A percentile compares a stretch with the other conserved stretches of the same genome.
These are phyloP conservation scores for Tolypocladium ovalisporum DNA, from an alignment of 2,329 filamentous ascomycete genomes.

Conservation along the genomic window DNA sequence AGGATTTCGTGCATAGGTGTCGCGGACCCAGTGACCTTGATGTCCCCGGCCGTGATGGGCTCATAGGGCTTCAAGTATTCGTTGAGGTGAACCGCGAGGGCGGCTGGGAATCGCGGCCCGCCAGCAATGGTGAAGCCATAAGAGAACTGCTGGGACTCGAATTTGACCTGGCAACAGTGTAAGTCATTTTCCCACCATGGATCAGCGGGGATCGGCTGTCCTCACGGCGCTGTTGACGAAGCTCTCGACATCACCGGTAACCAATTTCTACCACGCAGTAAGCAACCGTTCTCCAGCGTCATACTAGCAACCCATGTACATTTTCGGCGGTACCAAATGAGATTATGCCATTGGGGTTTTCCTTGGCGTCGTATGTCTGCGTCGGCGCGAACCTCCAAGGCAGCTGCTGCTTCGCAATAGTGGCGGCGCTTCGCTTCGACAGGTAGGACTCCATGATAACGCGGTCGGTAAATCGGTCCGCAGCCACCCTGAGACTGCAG, in stretches of 20 bases:
- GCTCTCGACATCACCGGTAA: slow-evolving; percentile 23
- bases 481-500: not conserved
- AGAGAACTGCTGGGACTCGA: slow-evolving; percentile 18
- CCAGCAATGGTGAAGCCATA: slow-evolving; percentile 25
- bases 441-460: slow-evolving; percentile 4
- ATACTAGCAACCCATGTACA: slow-evolving; percentile 3
- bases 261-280: slow-evolving; percentile 19
- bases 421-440: slow-evolving; percentile 14
- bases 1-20: slow-evolving; percentile 28
- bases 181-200: not conserved
- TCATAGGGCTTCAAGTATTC: slow-evolving; percentile 21
- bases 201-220: not conserved
- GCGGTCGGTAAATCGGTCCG: not conserved
- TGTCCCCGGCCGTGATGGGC: slow-evolving; percentile 17
- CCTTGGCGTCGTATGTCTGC: slow-evolving; percentile 24
- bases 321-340: slow-evolving; percentile 40
- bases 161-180: slow-evolving; percentile 10
- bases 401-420: slow-evolving; percentile 11
- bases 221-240: slow-evolving; percentile 20
- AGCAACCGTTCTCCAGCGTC: not conserved
- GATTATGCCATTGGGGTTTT: slow-evolving; percentile 29
- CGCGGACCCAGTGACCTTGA: slow-evolving; percentile 23
- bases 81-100: slow-evolving; percentile 25
- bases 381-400: slow-evolving; percentile 22
- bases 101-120: slow-evolving; percentile 19